These are phyloP conservation scores for Saccharomyces kudriavzevii DNA, from an alignment of 805 yeast species.

Conservation along the genomic window DNA sequence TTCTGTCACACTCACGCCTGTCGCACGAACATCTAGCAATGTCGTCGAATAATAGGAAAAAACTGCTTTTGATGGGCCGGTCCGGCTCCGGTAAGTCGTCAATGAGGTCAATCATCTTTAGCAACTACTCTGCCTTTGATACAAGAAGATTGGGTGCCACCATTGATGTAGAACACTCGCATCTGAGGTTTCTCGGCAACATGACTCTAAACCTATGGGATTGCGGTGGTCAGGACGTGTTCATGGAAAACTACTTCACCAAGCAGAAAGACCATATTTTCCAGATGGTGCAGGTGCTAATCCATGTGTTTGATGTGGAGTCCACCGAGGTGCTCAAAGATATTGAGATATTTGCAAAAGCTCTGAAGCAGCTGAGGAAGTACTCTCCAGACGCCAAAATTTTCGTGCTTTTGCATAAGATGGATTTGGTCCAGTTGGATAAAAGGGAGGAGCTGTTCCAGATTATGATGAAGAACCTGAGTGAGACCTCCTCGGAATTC, in stretches of 20 bases:
- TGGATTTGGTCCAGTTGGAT: constrained; percentile 88
- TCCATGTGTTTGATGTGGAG: constrained; percentile 94
- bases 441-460: constrained; percentile 76
- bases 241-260: constrained; percentile 88
- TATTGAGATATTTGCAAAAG: constrained; percentile 81
- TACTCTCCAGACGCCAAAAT: constrained; percentile 87
- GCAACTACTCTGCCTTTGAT: constrained; percentile 93
- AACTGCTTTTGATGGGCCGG: constrained; percentile 73
- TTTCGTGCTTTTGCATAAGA: constrained; percentile 85
- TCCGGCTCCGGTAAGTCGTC: constrained; percentile 97
- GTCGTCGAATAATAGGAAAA: constrained; percentile 41
- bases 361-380: constrained; percentile 70
- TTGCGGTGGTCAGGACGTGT: constrained; percentile 96
- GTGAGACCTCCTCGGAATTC: constrained; percentile 62
- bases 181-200: constrained; percentile 82
- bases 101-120: constrained; percentile 92
- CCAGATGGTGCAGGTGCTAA: constrained; percentile 89
- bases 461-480: constrained; percentile 76
- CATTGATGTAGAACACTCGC: constrained; percentile 97
- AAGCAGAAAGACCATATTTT: constrained; percentile 87
- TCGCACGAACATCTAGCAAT: not conserved
- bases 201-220: constrained; percentile 96
- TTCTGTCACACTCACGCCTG: not conserved
- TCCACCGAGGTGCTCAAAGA: constrained; percentile 86
- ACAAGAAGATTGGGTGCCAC: constrained; percentile 94